A percentile compares a stretch with the other conserved stretches of the same genome.
phyloP scores from a whole-genome alignment of 2,329 filamentous ascomycete species.

The Talaromyces sp. region DNA sequence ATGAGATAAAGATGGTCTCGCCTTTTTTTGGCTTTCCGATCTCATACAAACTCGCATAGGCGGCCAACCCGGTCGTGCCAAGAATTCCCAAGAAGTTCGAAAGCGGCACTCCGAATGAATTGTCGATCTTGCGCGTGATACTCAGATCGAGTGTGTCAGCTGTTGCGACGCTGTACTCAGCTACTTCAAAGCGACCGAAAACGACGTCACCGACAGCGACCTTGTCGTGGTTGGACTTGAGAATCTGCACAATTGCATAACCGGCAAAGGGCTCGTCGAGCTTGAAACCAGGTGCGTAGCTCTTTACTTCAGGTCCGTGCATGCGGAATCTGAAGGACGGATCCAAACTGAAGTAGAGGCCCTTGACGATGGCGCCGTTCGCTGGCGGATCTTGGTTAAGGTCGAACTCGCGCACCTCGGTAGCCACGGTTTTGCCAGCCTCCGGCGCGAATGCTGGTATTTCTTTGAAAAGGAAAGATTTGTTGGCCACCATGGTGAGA shows the following conservation, averaged over 20 bases:
- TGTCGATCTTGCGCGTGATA: conserved; percentile 48
- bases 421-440: conserved; percentile 62
- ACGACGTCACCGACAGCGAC: conserved; percentile 67
- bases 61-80: conserved; percentile 73
- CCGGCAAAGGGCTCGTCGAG: conserved; percentile 62
- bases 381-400: conserved; percentile 47
- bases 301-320: conserved; percentile 60
- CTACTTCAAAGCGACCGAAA: conserved; percentile 51
- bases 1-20: conserved; percentile 76
- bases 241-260: conserved; percentile 59
- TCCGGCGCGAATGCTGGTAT: conserved; percentile 63
- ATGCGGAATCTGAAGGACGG: conserved; percentile 81
- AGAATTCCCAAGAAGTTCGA: conserved; percentile 67
- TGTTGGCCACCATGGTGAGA: conserved; percentile 49
- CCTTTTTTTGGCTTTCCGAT: conserved; percentile 71
- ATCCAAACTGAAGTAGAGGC: conserved; percentile 72
- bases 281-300: conserved; percentile 62
- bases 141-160: conserved; percentile 29
- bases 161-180: conserved; percentile 62
- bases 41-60: conserved; percentile 68
- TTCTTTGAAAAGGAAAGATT: conserved; percentile 69
- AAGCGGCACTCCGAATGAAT: conserved; percentile 53
- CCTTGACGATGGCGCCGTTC: conserved; percentile 61
- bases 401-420: conserved; percentile 67
- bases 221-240: conserved; percentile 63